These are phyloP conservation scores for Starmerella sirachaensis DNA, from an alignment of 805 yeast genomes.

Conservation along the genomic window DNA sequence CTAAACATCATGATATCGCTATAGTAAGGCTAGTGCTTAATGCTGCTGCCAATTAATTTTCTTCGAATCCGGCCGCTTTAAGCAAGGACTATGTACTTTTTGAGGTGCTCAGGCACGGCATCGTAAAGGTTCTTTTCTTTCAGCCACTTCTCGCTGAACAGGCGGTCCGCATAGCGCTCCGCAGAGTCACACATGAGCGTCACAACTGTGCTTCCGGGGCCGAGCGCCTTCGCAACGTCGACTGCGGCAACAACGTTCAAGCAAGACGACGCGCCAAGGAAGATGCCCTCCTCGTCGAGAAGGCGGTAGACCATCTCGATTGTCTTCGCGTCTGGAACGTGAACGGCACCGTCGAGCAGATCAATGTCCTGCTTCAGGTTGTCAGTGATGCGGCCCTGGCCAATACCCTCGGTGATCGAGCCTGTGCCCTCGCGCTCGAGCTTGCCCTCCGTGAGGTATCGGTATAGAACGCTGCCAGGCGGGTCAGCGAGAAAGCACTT, in stretches of 20 bases:
- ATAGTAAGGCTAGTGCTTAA: neutral
- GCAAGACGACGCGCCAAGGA: conserved; percentile 83
- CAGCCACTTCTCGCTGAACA: conserved; percentile 71
- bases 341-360: conserved; percentile 66
- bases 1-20: neutral
- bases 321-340: conserved; percentile 66
- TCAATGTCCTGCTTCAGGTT: conserved; percentile 65
- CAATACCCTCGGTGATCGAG: conserved; percentile 91
- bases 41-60: no score
- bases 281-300: conserved; percentile 81
- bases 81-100: conserved; percentile 47
- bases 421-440: conserved; percentile 59
- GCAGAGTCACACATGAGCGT: conserved; percentile 87
- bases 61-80: conserved; percentile 2
- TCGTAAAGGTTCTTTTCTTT: conserved; percentile 49
- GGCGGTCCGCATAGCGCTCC: conserved; percentile 72
- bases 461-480: conserved; percentile 78
- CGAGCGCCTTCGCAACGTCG: conserved; percentile 54
- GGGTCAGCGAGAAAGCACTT: conserved; percentile 77
- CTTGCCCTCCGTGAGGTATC: conserved; percentile 62
- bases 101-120: conserved; percentile 57
- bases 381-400: conserved; percentile 85
- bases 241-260: conserved; percentile 83
- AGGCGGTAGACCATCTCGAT: conserved; percentile 75
- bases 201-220: conserved; percentile 73